Base-by-base conservation (phyloP, 805 yeast genomes). In the Schwanniomyces polymorphus region DNA sequence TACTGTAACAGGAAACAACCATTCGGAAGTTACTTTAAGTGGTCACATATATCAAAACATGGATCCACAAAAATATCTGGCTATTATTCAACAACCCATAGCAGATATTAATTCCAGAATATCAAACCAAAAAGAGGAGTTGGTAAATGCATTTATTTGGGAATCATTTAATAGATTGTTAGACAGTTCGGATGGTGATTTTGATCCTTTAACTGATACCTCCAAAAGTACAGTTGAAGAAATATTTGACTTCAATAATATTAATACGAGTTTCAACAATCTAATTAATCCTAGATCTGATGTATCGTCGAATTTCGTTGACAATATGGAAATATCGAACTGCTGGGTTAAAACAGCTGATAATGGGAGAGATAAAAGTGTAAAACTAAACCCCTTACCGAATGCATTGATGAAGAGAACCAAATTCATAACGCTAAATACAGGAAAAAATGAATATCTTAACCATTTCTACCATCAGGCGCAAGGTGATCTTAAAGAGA, bases 371-470 rank as follows among this genome's bases (percentile, higher is more conserved):
- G 35, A 7, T 28, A 26, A 5, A 27, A 34, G 2, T 11, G n/a
- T 35, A 9, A 42, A 53, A 45, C 5, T 27, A n/a, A 50, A 40
- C 10, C 55, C 60, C 5, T 57, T 66, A 17, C 63, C 63, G 2
- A 59, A 63, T 44, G 65, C 65, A 1, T 44, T 49, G 2, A 34
- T 44, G 10, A 35, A 37, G 7, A 53, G 48, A 0, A 39, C 47
- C 1, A 47, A 29, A 1, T 57, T 66, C 41, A 42, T 42, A 12
- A 57, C 46, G 27, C 27, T 60, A 8, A 18, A 27, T 7, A 45
- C 39, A 14, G 31, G 55, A 18, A 50, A 47, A 25, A 59, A 55
- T 41, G 43, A 38, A 12, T 57, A 51, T 33, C 48, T 59, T 29
- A 46, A 42, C 17, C 53, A 51, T 6, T 59, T 49, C 33, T 48